Evolutionary conservation across 177 flowering plant genomes (phyloP).

Genomic region (Vitis hybrid): DNA sequence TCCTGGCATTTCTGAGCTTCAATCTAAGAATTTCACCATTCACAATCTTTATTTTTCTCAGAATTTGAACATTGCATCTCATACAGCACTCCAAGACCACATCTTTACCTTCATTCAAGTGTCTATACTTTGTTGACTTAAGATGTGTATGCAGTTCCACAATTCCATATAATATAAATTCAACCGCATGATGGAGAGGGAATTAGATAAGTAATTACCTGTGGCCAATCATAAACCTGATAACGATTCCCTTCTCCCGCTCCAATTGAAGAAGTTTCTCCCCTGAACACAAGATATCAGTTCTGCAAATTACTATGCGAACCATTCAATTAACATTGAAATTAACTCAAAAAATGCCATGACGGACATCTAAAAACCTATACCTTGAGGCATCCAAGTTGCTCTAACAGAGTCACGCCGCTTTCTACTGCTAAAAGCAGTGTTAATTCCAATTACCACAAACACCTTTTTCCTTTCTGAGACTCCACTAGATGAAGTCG

Average conservation of each 20-base stretch:
- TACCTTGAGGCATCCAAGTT: constrained; percentile 99
- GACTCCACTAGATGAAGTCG: constrained; percentile 23
- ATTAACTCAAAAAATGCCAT: neutral
- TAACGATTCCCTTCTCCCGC: constrained; percentile 80
- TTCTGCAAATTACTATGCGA: neutral
- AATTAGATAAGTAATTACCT: constrained; percentile 42
- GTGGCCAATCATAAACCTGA: constrained; percentile 95
- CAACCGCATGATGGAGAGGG: neutral
- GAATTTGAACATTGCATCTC: too few species aligned
- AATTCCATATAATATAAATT: neutral
- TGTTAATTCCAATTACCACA: constrained; percentile 93
- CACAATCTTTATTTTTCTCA: too few species aligned
- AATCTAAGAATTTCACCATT: too few species aligned
- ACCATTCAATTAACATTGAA: neutral
- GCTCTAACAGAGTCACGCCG: constrained; percentile 92
- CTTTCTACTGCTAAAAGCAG: constrained; percentile 97
- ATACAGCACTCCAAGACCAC: too few species aligned
- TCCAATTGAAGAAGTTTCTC: constrained; percentile 73
- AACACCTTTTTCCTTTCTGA: constrained; percentile 62
- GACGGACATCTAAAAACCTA: neutral
- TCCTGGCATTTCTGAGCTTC: too few species aligned
- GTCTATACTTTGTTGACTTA: neutral
- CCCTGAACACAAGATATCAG: constrained; percentile 39
- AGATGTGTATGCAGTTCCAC: neutral
- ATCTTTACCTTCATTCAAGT: neutral